Evolutionary conservation across 2,329 filamentous ascomycete genomes (phyloP).

Genomic region (Helminthosporium solani): DNA sequence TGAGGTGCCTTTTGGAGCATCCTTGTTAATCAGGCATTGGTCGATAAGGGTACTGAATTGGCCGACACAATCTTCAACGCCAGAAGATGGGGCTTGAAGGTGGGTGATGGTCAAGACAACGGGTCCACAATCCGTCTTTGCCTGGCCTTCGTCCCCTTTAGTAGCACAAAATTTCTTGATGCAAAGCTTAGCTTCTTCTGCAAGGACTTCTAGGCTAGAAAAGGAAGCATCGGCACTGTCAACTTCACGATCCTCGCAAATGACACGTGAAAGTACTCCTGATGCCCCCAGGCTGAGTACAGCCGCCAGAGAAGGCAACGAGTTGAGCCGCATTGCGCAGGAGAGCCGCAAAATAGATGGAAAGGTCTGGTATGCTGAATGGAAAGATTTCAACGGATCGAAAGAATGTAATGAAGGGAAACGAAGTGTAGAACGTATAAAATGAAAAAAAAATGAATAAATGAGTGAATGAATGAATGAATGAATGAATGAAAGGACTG

Average conservation of each 20-base stretch:
- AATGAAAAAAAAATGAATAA: too few relatives aligned
- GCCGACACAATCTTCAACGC: slow-evolving; percentile 2
- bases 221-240: neutral
- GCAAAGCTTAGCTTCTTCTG: neutral
- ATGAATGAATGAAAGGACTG: too few relatives aligned
- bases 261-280: slow-evolving; percentile 1
- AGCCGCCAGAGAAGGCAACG: neutral
- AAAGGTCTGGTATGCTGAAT: too few relatives aligned
- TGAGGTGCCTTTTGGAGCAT: neutral
- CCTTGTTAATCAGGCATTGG: neutral
- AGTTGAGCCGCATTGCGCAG: neutral
- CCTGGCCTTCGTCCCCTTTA: neutral
- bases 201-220: slow-evolving; percentile 1
- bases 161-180: slow-evolving; percentile 2
- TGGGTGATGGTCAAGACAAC: slow-evolving; percentile 3
- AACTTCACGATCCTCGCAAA: neutral
- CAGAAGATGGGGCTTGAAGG: slow-evolving; percentile 1
- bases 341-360: neutral
- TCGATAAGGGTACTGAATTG: slow-evolving; percentile 1
- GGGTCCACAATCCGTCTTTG: neutral
- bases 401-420: too few relatives aligned
- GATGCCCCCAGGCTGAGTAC: neutral
- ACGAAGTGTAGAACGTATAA: too few relatives aligned
- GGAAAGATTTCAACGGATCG: too few relatives aligned
- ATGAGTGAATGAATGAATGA: too few relatives aligned